Conservation (phyloP, 306 rosid species). For the Malus asiatica region DNA sequence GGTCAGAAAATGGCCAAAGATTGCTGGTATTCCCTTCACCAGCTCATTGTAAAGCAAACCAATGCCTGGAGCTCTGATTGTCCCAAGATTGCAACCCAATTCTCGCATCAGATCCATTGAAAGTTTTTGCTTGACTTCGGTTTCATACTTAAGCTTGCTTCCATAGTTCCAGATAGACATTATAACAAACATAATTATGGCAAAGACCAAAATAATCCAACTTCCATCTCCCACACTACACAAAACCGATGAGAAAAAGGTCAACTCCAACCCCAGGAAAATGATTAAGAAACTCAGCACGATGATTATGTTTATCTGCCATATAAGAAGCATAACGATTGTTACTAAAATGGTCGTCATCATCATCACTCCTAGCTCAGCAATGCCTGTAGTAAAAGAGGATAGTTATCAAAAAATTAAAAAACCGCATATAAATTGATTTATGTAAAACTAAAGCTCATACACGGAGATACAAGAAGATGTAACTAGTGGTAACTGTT, state of each 20-base stretch:
- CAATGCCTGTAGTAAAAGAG: conserved; percentile 67
- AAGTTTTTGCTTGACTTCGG: conserved; percentile 86
- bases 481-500: not conserved
- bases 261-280: conserved; percentile 81
- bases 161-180: conserved; percentile 93
- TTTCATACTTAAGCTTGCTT: conserved; percentile 93
- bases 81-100: conserved; percentile 87
- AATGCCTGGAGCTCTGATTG: conserved; percentile 92
- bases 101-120: conserved; percentile 82
- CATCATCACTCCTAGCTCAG: conserved; percentile 99
- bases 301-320: conserved; percentile 77
- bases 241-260: conserved; percentile 86
- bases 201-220: conserved; percentile 90
- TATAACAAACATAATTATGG: conserved; percentile 64
- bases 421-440: not conserved
- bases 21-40: conserved; percentile 93
- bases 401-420: conserved; percentile 20
- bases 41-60: conserved; percentile 92
- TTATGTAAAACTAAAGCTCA: not conserved
- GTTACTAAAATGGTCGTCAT: conserved; percentile 87
- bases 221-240: conserved; percentile 88
- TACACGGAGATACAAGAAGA: not conserved
- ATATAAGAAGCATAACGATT: conserved; percentile 94
- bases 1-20: conserved; percentile 87
- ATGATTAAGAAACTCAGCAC: conserved; percentile 57